Base-by-base conservation (phyloP, 2,329 filamentous ascomycete species). In the Ploettnerulaceae sp. region DNA sequence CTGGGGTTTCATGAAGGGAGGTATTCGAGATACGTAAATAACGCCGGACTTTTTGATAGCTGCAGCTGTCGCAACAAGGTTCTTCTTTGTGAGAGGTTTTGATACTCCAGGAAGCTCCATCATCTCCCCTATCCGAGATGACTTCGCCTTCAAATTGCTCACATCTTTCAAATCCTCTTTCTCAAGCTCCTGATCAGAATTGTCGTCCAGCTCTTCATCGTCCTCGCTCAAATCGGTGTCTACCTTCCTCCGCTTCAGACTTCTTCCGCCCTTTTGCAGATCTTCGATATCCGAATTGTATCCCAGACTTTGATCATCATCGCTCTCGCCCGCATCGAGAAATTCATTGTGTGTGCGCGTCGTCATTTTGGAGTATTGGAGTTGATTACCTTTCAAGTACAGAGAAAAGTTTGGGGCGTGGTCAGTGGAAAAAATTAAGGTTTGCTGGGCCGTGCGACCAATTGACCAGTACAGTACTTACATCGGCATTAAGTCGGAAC, bases 1-100 rank as follows among this genome's bases (percentile, higher is more conserved):
- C 41, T 74, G 71, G 5, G 87, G 86, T 60, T 89, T 90, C 86
- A 94, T 93, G 67, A 90, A 94, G 0, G 89, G 89, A 3, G 89
- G 88, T 53, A 93, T 79, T 49, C 88, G 81, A 4, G 86, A 91
- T 52, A 94, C 74, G 68, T 93, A 94, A 50, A 93, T 73, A 9
- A 94, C 85, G 53, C 88, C 88, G 0, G 86, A 89, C 63, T 82
- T 84, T 57, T 79, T 80, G 49, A 84, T 74, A 17, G 81, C 80
- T 26, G 76, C 75, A 52, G 81, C 77, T 8, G 80, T 77, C 4
- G 74, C 73, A 29, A 84, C 76, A 38, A 86, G 76, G 61, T 86
- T 84, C 68, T 85, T 82, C 63, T 83, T 80, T 32, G 76, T 72
- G 49, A 85, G 67, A 31, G 75, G 70, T 55, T 73, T 76, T 42